Evolutionary conservation across 2,329 filamentous ascomycete species (phyloP), one percentile per base, ranked within the genome.

Genomic region (Onygenales sp.): DNA sequence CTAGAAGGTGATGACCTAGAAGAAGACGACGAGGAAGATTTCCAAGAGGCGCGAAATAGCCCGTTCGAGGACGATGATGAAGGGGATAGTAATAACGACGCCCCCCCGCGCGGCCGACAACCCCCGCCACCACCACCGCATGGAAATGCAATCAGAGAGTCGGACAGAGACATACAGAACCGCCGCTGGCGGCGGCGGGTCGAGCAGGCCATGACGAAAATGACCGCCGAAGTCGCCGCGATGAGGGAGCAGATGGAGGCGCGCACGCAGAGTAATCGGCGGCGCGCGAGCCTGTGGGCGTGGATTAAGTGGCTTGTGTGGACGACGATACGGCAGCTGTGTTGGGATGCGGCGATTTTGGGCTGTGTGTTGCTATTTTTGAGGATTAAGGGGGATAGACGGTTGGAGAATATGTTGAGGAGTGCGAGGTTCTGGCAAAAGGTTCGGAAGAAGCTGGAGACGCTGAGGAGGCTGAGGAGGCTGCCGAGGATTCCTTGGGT

Each of bases 161-260:
- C 62, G 59, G 52, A 60, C 32, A 58, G 62, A 51, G 61, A 60
- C 37, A 55, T 57, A 10, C 57, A 60, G 27, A 75, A 78, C 59
- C 69, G 73, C 56, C 83, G 82, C 63, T 95, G 90, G 88, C 84
- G 87, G 50, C 84, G 81, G 55, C 84, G 87, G 61, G 85, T 97
- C 57, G 92, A 97, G 72, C 81, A 84, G 43, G 88, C 89, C 21
- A 77, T 97, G 53, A 88, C 92, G 53, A 88, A 90, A 61, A 84
- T 97, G 72, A 95, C 91, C 4, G 87, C 90, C 13, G 93, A 98
- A 70, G 83, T 98, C 34, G 91, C 93, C 1, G 93, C 93, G 0
- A 72, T 97, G 57, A 81, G 93, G 37, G 93, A 98, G 70, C 91
- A 97, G 66, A 86, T 97, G 60, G 86, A 89, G 52, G 80, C 83